Base-by-base conservation (phyloP, 176 grass and related monocot species). In the Pharus latifolius region DNA sequence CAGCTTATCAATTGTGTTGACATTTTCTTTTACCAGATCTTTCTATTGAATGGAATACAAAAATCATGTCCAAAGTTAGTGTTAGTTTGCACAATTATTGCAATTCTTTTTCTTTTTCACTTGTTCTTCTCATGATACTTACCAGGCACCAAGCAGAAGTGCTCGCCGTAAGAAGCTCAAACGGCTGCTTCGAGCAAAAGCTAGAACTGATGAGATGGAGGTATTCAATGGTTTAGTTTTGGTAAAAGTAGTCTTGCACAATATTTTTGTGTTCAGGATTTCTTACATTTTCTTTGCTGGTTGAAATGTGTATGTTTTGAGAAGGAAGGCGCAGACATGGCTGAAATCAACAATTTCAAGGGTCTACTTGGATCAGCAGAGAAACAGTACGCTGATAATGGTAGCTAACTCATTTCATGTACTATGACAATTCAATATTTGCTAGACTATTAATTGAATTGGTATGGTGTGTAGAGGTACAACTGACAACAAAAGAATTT, bases 261-360 rank as follows among this genome's bases (percentile, higher is more conserved):
- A n/a, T 38, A 24, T n/a, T 40, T 13, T 62, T 24, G 40, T 40
- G 33, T 40, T 37, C 19, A 38, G n/a, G 32, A 23, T 62, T 40
- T 40, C 33, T 60, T 60, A 33, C 56, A 57, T 28, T 31, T 57
- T 31, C 58, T 62, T 62, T 18, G 0, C 58, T 24, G 37, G 60
- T 63, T 63, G 34, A n/a, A n/a, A n/a, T 43, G 37, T 3, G 14
- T 43, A 34, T 64, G 22, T 64, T 23, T 64, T 43, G 61, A 64
- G 38, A 64, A 64, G 38, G 61, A 64, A 27, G 61, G 38, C 17
- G 61, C 61, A 44, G 61, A 44, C 22, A 64, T 17, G 38, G 61
- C 61, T 64, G 61, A 64, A 64, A 64, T 64, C 37, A 44, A n/a
- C 22, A 38, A 64, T 16, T 64, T 64, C 23, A 64, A 38, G 38